These are phyloP conservation scores for Populus nigra DNA, from an alignment of 345 rosid genomes.

Conservation along the genomic window DNA sequence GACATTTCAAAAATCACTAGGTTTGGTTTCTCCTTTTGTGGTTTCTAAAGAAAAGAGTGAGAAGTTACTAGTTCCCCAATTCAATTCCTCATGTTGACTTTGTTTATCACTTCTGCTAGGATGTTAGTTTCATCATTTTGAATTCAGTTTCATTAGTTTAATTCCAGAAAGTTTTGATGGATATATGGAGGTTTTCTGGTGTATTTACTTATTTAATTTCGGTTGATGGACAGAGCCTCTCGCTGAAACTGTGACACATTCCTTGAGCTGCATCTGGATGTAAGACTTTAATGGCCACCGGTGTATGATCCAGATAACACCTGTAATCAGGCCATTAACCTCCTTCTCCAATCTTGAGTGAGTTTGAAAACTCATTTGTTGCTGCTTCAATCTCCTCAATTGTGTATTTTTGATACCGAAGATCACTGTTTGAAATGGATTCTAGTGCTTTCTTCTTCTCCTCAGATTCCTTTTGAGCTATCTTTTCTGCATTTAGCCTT, in stretches of 20 bases:
- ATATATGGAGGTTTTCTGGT: background rate
- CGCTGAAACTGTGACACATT: slow-evolving; percentile 66
- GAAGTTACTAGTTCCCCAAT: background rate
- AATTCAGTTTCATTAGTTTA: background rate
- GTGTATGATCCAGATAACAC: slow-evolving; percentile 61
- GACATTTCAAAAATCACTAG: background rate
- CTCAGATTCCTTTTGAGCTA: slow-evolving; percentile 20
- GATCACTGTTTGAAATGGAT: slow-evolving; percentile 25
- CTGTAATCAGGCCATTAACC: slow-evolving; percentile 90
- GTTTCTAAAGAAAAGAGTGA: background rate
- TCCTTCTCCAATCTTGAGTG: slow-evolving; percentile 86
- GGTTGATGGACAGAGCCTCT: slow-evolving; percentile 40
- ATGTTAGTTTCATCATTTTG: background rate
- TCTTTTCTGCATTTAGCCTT: slow-evolving; percentile 26
- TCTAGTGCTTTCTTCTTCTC: slow-evolving; percentile 20
- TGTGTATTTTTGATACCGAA: slow-evolving; percentile 55
- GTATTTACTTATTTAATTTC: background rate
- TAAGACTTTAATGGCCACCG: slow-evolving; percentile 79
- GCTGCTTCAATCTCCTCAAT: slow-evolving; percentile 82
- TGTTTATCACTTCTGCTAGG: background rate
- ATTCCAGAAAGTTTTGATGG: background rate
- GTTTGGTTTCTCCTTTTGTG: background rate
- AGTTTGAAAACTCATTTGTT: slow-evolving; percentile 45
- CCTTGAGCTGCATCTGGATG: slow-evolving; percentile 90
- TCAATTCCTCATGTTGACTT: background rate